These are phyloP conservation scores for Penicillium brasilianum DNA, from an alignment of 2,329 filamentous ascomycete genomes.

Conservation along the genomic window DNA sequence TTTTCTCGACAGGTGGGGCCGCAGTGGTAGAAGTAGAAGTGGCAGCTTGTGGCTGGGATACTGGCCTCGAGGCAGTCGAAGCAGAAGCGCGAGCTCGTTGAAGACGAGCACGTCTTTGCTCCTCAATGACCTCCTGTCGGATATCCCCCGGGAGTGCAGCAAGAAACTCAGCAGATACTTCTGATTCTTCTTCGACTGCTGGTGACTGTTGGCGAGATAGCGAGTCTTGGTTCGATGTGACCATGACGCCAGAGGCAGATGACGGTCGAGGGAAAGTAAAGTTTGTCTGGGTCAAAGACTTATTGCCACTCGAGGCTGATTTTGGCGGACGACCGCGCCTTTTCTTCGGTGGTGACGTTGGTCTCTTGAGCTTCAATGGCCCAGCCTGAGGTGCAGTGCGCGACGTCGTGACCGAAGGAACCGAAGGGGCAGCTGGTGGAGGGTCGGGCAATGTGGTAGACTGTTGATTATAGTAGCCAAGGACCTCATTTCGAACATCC, in stretches of 20 bases:
- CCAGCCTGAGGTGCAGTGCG: conserved; percentile 47
- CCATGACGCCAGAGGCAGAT: conserved; percentile 18
- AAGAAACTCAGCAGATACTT: conserved; percentile 73
- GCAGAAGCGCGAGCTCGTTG: conserved; percentile 54
- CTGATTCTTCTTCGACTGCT: conserved; percentile 35
- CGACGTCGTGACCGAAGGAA: conserved; percentile 51
- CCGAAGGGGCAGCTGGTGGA: conserved; percentile 35
- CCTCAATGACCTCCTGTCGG: conserved; percentile 75
- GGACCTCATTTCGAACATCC: conserved; percentile 82
- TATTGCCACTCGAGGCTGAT: conserved; percentile 57
- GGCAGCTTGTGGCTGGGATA: conserved; percentile 29
- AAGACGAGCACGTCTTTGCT: conserved; percentile 67
- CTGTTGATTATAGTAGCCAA: conserved; percentile 68
- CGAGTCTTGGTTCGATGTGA: conserved; percentile 16
- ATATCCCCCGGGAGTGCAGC: conserved; percentile 82
- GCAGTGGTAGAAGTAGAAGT: conserved; percentile 12
- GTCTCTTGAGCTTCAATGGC: conserved; percentile 46
- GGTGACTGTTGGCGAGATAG: conserved; percentile 34
- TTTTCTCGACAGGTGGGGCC: conserved; percentile 27
- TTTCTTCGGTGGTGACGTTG: conserved; percentile 70
- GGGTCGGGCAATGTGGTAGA: conserved; percentile 25
- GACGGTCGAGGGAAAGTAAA: conserved; percentile 58
- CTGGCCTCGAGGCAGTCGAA: conserved; percentile 36
- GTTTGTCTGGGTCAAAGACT: conserved; percentile 73
- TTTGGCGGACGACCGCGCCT: conserved; percentile 59